Base-by-base conservation (phyloP, 441 rosid species). In the Euphorbia corollata region DNA sequence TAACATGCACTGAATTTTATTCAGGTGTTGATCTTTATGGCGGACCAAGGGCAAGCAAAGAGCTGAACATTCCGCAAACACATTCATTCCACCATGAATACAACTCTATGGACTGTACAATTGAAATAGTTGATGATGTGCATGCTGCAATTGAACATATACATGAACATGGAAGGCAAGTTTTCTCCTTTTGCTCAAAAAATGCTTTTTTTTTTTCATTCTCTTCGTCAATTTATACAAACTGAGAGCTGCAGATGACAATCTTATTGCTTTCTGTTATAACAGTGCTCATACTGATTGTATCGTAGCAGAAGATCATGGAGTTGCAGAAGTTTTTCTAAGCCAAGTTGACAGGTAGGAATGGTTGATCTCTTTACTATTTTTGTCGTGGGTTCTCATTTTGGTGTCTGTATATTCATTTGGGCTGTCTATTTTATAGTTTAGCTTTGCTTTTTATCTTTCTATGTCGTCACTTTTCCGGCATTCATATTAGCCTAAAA, bases 221-320 rank as follows among this genome's bases (percentile, higher is more conserved):
- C 20, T 63, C 2, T 18, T 2, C 23, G 45, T 8, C n/a, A 10
- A 11, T 11, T 34, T 16, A 62, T 18, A 34, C 8, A 51, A 51
- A 19, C 11, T 20, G 23, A 32, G 55, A 32, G 55, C 45, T 61
- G 8, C 30, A 24, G 30, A 4, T 20, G 59, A 69, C 32, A 62
- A 30, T 51, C 8, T 32, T 59, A 59, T 27, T 65, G 51, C 43
- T 56, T 73, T 63, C 67, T 72, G 48, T 39, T 73, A 5, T 70
- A 59, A 76, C 91, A 94, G 99, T 77, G 92, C 89, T 5, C 99
- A 94, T 71, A 94, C 99, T 39, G 99, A 94, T 70, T 91, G 98
- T 79, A 85, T 94, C 65, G 64, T 91, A 71, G 74, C 99, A 39
- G 97, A 88, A 74, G 97, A 94, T 72, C 27, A 4, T 10, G 83